These are phyloP conservation scores for Epichloe glyceriae DNA, from an alignment of 2,329 filamentous ascomycete genomes.

Conservation along the genomic window DNA sequence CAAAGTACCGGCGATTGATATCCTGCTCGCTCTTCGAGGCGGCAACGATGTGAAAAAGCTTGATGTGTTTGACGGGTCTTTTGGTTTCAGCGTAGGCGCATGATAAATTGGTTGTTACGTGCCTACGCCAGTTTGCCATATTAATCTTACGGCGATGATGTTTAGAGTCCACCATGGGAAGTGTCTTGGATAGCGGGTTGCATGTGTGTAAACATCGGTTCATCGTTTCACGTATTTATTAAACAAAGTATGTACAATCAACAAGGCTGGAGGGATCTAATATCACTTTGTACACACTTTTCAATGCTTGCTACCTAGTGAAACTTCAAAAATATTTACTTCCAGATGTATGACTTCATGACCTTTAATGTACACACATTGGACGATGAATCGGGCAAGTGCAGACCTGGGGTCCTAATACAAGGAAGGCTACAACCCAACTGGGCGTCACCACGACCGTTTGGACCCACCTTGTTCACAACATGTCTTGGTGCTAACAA, in stretches of 20 bases:
- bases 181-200: no score
- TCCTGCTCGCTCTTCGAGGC: conserved; percentile 41
- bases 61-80: conserved; percentile 47
- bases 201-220: neutral
- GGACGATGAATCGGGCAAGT: no score
- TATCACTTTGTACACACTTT: no score
- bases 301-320: no score
- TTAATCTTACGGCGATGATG: neutral
- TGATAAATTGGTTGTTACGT: conserved; percentile 5
- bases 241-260: no score
- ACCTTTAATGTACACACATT: no score
- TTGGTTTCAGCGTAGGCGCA: conserved; percentile 43
- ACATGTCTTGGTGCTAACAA: neutral
- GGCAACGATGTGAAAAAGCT: conserved; percentile 29
- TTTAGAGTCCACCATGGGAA: no score
- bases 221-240: neutral
- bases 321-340: no score
- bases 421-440: no score
- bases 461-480: neutral
- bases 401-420: no score
- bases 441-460: neutral
- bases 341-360: no score
- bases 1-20: conserved; percentile 42
- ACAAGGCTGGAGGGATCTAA: no score
- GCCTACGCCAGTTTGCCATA: neutral